phyloP scores from a whole-genome alignment of 2,329 filamentous ascomycete genomes.

The Rutstroemia sp. region DNA sequence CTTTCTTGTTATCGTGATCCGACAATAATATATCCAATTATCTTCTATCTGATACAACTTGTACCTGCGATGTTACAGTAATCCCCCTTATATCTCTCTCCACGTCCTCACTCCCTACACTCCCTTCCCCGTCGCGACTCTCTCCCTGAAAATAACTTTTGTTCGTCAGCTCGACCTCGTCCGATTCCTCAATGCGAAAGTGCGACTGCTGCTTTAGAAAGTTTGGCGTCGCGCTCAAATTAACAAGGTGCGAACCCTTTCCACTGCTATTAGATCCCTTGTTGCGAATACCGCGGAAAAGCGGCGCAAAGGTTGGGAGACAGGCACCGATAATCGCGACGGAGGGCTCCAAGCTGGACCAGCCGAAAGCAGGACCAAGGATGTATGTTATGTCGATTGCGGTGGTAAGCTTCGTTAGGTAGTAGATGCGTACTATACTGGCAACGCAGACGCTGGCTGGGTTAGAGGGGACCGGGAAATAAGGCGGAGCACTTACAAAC shows the following conservation, averaged over 20 bases:
- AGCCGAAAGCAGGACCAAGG: not conserved
- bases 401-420: not conserved
- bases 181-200: not conserved
- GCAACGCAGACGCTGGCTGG: not conserved
- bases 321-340: not conserved
- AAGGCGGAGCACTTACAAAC: not conserved
- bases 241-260: not conserved
- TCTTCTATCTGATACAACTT: not conserved
- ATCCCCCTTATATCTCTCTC: not conserved
- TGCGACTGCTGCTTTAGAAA: conserved; percentile 1
- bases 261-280: not conserved
- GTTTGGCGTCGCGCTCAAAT: not conserved
- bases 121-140: not conserved
- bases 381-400: not conserved
- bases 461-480: not conserved
- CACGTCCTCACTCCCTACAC: not conserved
- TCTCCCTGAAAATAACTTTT: conserved; percentile 1
- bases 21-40: not conserved
- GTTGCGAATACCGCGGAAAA: not conserved
- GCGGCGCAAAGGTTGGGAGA: conserved; percentile 2
- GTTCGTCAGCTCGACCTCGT: not conserved
- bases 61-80: not conserved
- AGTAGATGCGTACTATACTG: conserved; percentile 4
- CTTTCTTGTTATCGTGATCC: no score
- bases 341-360: not conserved